Percentiles rank a stretch among this genome's conserved stretches.
Evolutionary conservation across 2,329 filamentous ascomycete species (phyloP).

Genomic region (Nemania sp.): DNA sequence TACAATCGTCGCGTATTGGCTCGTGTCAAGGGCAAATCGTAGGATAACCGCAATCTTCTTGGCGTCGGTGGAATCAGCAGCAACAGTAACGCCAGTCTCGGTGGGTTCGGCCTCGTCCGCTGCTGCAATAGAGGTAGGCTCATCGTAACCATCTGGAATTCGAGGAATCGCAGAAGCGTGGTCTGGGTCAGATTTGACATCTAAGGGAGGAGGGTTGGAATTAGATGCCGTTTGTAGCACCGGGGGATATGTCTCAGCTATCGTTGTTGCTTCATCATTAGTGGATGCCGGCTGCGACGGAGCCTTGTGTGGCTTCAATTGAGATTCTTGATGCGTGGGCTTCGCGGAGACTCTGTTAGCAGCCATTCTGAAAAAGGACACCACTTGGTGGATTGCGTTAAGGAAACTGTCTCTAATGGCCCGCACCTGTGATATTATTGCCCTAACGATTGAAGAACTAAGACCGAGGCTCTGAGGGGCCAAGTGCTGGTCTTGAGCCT

Average conservation of each 20-base stretch:
- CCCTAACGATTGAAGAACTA: constrained; percentile 21
- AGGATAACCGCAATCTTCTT: constrained; percentile 43
- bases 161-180: neutral
- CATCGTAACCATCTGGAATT: neutral
- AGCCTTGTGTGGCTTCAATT: constrained; percentile 1
- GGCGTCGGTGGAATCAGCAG: constrained; percentile 20
- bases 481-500: constrained; percentile 1
- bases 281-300: constrained; percentile 5
- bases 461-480: constrained; percentile 5
- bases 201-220: neutral
- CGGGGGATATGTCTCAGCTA: neutral
- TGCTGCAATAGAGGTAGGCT: neutral
- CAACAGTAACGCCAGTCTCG: neutral
- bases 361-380: constrained; percentile 28
- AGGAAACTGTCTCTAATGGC: constrained; percentile 24
- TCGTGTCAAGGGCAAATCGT: constrained; percentile 41
- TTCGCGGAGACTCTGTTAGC: constrained; percentile 32
- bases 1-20: constrained; percentile 43
- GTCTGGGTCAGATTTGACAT: neutral
- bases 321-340: constrained; percentile 18
- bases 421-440: constrained; percentile 37
- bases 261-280: neutral
- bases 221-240: neutral
- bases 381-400: constrained; percentile 26
- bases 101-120: constrained; percentile 7